Conservation (phyloP, 2,329 filamentous ascomycete genomes). For the Talaromyces islandicus region DNA sequence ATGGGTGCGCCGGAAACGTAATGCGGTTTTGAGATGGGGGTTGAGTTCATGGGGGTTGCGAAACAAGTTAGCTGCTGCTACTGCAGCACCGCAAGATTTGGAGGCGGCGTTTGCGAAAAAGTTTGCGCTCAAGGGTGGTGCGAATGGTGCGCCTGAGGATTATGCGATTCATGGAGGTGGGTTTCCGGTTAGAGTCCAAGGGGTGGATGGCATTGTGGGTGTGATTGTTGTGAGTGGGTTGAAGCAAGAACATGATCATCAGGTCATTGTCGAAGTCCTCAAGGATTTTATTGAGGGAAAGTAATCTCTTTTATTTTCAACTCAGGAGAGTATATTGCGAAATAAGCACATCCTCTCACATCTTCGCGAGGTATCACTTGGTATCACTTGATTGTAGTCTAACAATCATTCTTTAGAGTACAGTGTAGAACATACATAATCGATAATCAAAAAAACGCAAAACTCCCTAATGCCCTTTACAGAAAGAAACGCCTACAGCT, state of each 20-base stretch:
- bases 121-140: slow-evolving; percentile 52
- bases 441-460: slow-evolving; percentile 5
- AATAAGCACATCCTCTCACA: not conserved
- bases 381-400: slow-evolving; percentile 13
- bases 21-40: slow-evolving; percentile 66
- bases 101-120: slow-evolving; percentile 60
- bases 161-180: slow-evolving; percentile 77
- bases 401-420: slow-evolving; percentile 13
- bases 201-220: slow-evolving; percentile 69
- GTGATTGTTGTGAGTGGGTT: slow-evolving; percentile 71
- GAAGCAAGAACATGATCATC: slow-evolving; percentile 72
- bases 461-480: slow-evolving; percentile 10
- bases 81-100: slow-evolving; percentile 40
- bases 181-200: slow-evolving; percentile 64
- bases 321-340: not conserved
- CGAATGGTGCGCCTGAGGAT: slow-evolving; percentile 46
- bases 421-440: slow-evolving; percentile 11
- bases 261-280: slow-evolving; percentile 65
- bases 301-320: slow-evolving; percentile 8
- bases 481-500: slow-evolving; percentile 58
- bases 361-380: not conserved
- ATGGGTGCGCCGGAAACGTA: slow-evolving; percentile 66
- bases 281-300: slow-evolving; percentile 40
- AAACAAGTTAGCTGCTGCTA: slow-evolving; percentile 50
- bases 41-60: slow-evolving; percentile 65